Evolutionary conservation across 2,329 filamentous ascomycete species (phyloP).

Genomic region (Didymosphaeria variabile): DNA sequence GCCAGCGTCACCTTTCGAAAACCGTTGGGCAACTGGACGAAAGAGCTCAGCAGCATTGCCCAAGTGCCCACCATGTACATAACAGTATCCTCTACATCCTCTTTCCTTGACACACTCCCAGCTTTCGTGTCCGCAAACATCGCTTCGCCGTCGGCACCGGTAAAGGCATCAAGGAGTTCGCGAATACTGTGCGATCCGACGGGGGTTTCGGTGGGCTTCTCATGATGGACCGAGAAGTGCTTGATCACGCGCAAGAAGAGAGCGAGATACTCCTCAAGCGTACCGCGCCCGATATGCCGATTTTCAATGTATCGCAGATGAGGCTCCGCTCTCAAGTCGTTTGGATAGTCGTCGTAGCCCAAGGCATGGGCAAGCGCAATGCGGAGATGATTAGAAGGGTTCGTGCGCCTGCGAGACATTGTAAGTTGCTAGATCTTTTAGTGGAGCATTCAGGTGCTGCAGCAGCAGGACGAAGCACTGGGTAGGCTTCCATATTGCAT

Average conservation of each 20-base stretch:
- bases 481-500: constrained; percentile 1
- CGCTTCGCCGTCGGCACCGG: constrained; percentile 1
- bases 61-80: constrained; percentile 31
- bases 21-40: constrained; percentile 16
- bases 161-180: background rate
- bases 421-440: constrained; percentile 4
- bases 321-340: constrained; percentile 19
- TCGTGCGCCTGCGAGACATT: constrained; percentile 3
- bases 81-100: constrained; percentile 30
- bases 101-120: constrained; percentile 13
- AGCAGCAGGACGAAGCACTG: background rate
- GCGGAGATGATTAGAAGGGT: background rate
- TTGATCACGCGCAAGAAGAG: constrained; percentile 27
- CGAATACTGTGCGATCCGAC: constrained; percentile 3
- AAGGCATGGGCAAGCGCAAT: constrained; percentile 24
- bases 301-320: constrained; percentile 34
- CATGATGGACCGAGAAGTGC: constrained; percentile 17
- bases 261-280: constrained; percentile 19
- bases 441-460: background rate
- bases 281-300: constrained; percentile 17
- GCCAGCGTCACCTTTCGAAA: constrained; percentile 21
- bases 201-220: background rate
- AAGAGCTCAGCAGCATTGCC: constrained; percentile 30
- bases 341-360: constrained; percentile 21
- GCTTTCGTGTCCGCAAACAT: constrained; percentile 20